Conservation (phyloP, 2,329 filamentous ascomycete genomes). For the Fusarium sp. region DNA sequence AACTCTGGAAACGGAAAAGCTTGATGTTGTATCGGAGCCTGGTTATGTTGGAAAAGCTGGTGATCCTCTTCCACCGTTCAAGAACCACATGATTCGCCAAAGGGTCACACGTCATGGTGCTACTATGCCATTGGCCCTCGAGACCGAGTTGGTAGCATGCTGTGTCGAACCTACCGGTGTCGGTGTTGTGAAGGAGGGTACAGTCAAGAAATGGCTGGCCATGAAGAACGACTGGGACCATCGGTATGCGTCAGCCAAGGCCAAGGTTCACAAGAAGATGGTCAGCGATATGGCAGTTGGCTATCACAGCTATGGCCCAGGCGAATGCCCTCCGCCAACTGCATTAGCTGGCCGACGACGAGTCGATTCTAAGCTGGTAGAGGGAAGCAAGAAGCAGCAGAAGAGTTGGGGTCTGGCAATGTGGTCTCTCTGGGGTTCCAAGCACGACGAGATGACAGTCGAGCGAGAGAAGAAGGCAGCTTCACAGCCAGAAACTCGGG, state of each 20-base stretch:
- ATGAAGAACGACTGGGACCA: constrained; percentile 80
- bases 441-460: constrained; percentile 84
- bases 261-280: constrained; percentile 78
- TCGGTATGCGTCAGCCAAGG: constrained; percentile 77
- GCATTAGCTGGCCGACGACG: constrained; percentile 80
- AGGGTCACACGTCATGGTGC: constrained; percentile 82
- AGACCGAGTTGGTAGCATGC: constrained; percentile 74
- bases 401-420: constrained; percentile 82
- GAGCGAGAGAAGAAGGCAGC: constrained; percentile 67
- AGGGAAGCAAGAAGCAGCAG: constrained; percentile 65
- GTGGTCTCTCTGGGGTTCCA: constrained; percentile 90
- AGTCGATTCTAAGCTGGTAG: constrained; percentile 55
- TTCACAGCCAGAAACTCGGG: constrained; percentile 49
- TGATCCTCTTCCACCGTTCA: constrained; percentile 83
- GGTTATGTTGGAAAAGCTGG: constrained; percentile 83
- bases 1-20: constrained; percentile 30
- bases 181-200: constrained; percentile 82
- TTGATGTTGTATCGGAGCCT: constrained; percentile 36
- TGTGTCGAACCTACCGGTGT: constrained; percentile 73
- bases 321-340: constrained; percentile 84
- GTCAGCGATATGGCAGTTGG: constrained; percentile 79
- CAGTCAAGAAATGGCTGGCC: constrained; percentile 85
- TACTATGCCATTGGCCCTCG: constrained; percentile 75
- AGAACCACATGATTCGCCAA: constrained; percentile 92
- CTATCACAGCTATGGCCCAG: constrained; percentile 76